Evolutionary conservation across 768 basidiomycete species (phyloP), one percentile per base, ranked within the genome.

Genomic region (Asterophora lycoperdoides): DNA sequence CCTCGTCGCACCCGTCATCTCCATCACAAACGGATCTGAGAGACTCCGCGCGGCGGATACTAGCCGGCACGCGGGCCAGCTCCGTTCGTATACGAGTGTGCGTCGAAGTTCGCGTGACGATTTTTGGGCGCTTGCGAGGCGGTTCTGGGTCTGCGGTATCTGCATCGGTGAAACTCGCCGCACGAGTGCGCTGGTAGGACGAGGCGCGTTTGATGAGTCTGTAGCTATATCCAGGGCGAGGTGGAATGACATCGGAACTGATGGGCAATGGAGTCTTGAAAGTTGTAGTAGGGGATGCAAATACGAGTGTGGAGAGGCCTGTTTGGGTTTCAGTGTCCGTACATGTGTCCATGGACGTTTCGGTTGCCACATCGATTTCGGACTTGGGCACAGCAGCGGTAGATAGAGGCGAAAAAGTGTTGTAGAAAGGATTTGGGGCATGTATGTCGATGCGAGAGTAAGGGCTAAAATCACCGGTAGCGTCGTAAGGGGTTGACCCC

Each of bases 1-100:
- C 58, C 41, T 39, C 57, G 36, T 57, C 39, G 10, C 44, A 45
- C 49, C 43, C 34, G 3, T 48, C 33, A 11, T 17, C 13, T 32
- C 45, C 45, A 46, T 58, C 30, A 18, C 53, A 33, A n/a, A 66
- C 60, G 4, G 73, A 70, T 14, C 62, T 60, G 40, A 76, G 46
- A 2, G 73, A 74, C 14, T 57, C 61, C 0, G 72, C 73, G 19
- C 72, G 66, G 33, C 75, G 66, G 9, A 73, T 15, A 46, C 74
- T 75, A 0, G 73, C 75, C 18, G 71, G 67, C 4, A 59, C 53
- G 20, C 52, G 64, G 3, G 70, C 66, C 15, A 59, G 56, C 28
- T 49, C 39, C 8, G 38, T 52, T 18, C 49, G 49, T 14, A 50
- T 19, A 19, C 35, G 34, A 3, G 41, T 26, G 19, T 49, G 48